Evolutionary conservation across 1,284 basidiomycete genomes (phyloP).

Genomic region (Moesziomyces globuligerus): DNA sequence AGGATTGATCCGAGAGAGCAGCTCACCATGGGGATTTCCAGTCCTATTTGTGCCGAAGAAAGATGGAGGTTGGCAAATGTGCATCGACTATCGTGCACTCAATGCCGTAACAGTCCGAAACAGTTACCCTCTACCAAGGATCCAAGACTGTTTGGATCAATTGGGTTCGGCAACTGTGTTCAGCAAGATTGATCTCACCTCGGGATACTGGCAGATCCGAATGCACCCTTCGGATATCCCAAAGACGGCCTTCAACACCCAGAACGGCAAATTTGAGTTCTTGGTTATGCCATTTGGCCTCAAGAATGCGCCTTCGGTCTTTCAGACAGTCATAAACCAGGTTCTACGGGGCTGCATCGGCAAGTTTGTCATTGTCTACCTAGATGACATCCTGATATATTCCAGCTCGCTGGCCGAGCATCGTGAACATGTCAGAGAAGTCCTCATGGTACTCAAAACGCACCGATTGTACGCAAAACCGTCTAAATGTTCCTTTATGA

Average conservation of each 20-base stretch:
- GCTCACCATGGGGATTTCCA: neutral
- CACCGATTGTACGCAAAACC: constrained; percentile 6
- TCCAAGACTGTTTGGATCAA: constrained; percentile 3
- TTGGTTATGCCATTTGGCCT: too few relatives aligned
- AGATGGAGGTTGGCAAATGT: neutral
- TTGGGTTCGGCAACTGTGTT: neutral
- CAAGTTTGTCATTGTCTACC: constrained; percentile 18
- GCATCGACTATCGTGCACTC: neutral
- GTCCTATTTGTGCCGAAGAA: neutral
- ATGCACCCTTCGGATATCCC: neutral
- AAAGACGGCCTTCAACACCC: constrained; percentile 7
- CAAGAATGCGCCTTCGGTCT: too few relatives aligned
- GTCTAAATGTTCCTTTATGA: constrained; percentile 3
- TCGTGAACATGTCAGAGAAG: constrained; percentile 2
- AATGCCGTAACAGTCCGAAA: neutral
- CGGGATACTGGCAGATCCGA: constrained; percentile 1
- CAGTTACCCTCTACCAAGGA: neutral
- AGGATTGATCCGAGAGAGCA: neutral
- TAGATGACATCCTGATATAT: constrained; percentile 16
- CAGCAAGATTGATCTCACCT: constrained; percentile 1
- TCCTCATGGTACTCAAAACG: constrained; percentile 1
- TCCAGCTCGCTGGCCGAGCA: constrained; percentile 1
- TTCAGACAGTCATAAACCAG: too few relatives aligned
- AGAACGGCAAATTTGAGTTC: constrained; percentile 5
- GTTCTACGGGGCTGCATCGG: too few relatives aligned